Evolutionary conservation across 768 basidiomycete genomes (phyloP).

Genomic region (Tylopilus intermedius): DNA sequence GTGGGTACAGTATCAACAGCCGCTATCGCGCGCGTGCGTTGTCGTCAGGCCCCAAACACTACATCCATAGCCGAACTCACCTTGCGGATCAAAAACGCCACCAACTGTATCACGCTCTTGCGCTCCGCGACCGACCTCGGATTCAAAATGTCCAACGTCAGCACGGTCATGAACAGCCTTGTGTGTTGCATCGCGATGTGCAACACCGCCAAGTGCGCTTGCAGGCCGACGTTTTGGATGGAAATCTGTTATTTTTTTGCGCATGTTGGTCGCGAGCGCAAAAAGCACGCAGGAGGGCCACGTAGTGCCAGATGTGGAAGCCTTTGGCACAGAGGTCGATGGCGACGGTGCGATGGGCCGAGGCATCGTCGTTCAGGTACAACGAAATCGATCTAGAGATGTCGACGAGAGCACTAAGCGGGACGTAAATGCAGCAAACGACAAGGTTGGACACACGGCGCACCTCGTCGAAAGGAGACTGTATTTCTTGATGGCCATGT

Average conservation of each 20-base stretch:
- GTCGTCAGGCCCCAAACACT: too few relatives aligned
- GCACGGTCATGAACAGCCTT: constrained; percentile 88
- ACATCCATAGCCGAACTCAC: constrained; percentile 29
- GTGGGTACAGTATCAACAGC: constrained; percentile 78
- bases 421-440: not conserved
- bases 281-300: constrained; percentile 87
- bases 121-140: constrained; percentile 69
- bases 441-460: constrained; percentile 3
- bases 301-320: constrained; percentile 92
- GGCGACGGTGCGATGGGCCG: constrained; percentile 63
- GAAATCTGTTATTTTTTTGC: constrained; percentile 59
- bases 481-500: constrained; percentile 76
- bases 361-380: constrained; percentile 71
- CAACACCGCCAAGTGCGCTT: constrained; percentile 79
- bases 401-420: constrained; percentile 66
- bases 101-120: constrained; percentile 85
- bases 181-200: constrained; percentile 82
- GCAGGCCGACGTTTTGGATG: constrained; percentile 63
- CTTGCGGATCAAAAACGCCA: constrained; percentile 91
- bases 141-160: constrained; percentile 87
- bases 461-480: constrained; percentile 71
- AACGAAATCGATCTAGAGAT: constrained; percentile 77
- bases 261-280: constrained; percentile 63
- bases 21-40: constrained; percentile 40
- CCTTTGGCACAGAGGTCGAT: constrained; percentile 90